Evolutionary conservation across 2,329 filamentous ascomycete species (phyloP).

Genomic region (Acarospora socialis): DNA sequence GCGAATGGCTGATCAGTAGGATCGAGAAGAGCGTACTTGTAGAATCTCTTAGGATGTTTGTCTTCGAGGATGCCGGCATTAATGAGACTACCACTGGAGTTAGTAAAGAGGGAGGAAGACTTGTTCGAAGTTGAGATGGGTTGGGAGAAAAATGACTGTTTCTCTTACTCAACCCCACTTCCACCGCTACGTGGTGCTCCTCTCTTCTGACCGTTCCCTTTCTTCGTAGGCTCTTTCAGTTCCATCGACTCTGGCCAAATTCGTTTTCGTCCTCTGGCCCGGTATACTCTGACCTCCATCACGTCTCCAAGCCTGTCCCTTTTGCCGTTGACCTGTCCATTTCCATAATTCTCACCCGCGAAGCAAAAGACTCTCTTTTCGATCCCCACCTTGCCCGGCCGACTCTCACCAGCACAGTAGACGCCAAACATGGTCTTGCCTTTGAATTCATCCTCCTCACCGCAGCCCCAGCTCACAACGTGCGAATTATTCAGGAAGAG

Average conservation of each 20-base stretch:
- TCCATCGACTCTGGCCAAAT: slow-evolving; percentile 19
- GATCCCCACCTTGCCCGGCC: slow-evolving; percentile 19
- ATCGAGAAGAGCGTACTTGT: slow-evolving; percentile 36
- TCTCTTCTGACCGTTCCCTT: too few species aligned
- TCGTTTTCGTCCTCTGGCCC: slow-evolving; percentile 27
- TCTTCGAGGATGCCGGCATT: slow-evolving; percentile 24
- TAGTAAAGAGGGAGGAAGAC: not conserved
- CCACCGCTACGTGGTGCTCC: too few species aligned
- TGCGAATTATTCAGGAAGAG: slow-evolving; percentile 26
- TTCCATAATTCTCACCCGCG: slow-evolving; percentile 10
- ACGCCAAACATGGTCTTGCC: slow-evolving; percentile 31
- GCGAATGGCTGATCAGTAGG: slow-evolving; percentile 33
- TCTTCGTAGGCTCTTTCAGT: too few species aligned
- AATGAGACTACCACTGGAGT: slow-evolving; percentile 21
- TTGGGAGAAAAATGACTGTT: too few species aligned
- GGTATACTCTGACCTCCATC: slow-evolving; percentile 29
- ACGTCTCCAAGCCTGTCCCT: slow-evolving; percentile 15
- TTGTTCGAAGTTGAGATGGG: slow-evolving; percentile 2
- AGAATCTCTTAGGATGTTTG: slow-evolving; percentile 30
- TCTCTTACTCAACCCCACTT: too few species aligned
- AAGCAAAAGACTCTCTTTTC: slow-evolving; percentile 32
- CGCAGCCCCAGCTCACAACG: slow-evolving; percentile 31
- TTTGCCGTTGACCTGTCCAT: not conserved
- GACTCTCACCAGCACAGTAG: slow-evolving; percentile 19
- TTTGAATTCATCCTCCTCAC: slow-evolving; percentile 26